Evolutionary conservation across 2,329 filamentous ascomycete genomes (phyloP), one percentile per base, ranked within the genome.

Genomic region (Trichoderma hamatum): DNA sequence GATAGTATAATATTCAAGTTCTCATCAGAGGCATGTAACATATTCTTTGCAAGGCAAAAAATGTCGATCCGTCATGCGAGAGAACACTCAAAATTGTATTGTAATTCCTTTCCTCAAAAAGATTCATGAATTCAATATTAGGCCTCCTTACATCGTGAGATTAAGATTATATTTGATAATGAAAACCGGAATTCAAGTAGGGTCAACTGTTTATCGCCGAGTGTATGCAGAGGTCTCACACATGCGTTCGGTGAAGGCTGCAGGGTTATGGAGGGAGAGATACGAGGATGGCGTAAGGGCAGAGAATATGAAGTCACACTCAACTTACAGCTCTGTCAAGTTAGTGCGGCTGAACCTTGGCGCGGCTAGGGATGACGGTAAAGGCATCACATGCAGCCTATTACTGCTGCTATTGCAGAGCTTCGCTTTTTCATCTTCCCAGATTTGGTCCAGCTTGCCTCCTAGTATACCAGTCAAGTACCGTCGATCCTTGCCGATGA

Each of bases 171-270:
- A 28, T 26, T 36, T 59, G 10, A 59, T 51, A 39, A 16, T 10
- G 26, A n/a, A 43, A 43, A n/a, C 3, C 30, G 39, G 39, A 43
- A 9, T n/a, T 46, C 14, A 14, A 43, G 3, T 14, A 28, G 52
- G 52, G 19, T 2, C n/a, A 51, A 28, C 14, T 39, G 21, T 36
- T 28, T 24, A 58, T 36, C 39, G 56, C 21, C 5, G 39, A 28
- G 28, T 9, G 54, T n/a, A 24, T 24, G 51, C 39, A 67, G 63
- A n/a, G 30, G 63, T 58, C 63, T 65, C 54, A 67, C 61, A 58
- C 54, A 46, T 67, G 54, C 63, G 28, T 21, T 39, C 39, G 26
- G 54, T 59, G 39, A 59, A 5, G 28, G 39, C 54, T 59, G 63
- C 63, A 36, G 26, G 54, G 58, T 51, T 59, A 10, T 21, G 39